Percentiles rank a stretch among this genome's conserved stretches.
Evolutionary conservation across 306 rosid genomes (phyloP).

Genomic region (Prosopis cineraria): DNA sequence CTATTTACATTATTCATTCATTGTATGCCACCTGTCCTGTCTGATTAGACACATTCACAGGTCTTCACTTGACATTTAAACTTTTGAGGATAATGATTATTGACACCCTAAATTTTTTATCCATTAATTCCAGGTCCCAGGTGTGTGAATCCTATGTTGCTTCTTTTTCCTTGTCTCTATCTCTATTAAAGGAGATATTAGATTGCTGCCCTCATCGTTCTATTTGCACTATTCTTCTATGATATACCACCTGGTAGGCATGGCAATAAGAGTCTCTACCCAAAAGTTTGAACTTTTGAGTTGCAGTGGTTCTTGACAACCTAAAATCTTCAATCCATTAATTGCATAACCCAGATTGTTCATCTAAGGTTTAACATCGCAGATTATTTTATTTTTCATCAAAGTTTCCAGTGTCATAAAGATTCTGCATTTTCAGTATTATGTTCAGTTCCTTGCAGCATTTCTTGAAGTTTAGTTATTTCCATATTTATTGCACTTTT

Average conservation of each 20-base stretch:
- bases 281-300: background rate
- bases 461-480: conserved; percentile 11
- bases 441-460: conserved; percentile 9
- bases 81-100: background rate
- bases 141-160: conserved; percentile 32
- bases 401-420: conserved; percentile 8
- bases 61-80: background rate
- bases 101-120: background rate
- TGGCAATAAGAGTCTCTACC: background rate
- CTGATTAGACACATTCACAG: background rate
- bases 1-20: background rate
- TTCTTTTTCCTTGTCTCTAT: conserved; percentile 24
- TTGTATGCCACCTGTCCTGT: background rate
- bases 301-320: background rate
- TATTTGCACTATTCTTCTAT: background rate
- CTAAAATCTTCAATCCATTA: conserved; percentile 1
- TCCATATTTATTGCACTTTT: background rate
- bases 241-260: background rate
- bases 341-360: conserved; percentile 22
- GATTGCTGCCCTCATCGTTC: conserved; percentile 7
- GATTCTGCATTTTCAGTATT: conserved; percentile 8
- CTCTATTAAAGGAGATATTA: background rate
- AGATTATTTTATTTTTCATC: conserved; percentile 15
- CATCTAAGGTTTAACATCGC: conserved; percentile 5
- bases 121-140: background rate